Evolutionary conservation across 441 rosid species (phyloP).

Genomic region (Pelargonium myrrhifolium): DNA sequence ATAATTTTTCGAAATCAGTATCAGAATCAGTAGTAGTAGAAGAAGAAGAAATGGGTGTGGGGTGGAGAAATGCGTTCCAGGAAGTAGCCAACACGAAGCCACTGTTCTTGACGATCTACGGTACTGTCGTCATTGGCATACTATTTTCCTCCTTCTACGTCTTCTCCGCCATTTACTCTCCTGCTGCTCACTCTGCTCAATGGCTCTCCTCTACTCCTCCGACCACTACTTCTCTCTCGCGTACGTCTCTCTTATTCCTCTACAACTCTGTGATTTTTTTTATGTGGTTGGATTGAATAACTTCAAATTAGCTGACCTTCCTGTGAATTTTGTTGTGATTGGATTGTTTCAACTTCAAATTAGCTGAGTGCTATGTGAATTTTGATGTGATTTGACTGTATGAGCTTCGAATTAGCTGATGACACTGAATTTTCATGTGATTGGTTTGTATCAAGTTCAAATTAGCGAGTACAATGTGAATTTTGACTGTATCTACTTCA

Average conservation of each 20-base stretch:
- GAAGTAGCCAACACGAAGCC: constrained; percentile 68
- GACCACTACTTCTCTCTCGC: constrained; percentile 44
- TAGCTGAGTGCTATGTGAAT: too few species aligned
- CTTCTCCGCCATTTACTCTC: constrained; percentile 71
- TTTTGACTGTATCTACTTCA: too few species aligned
- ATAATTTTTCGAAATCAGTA: not conserved
- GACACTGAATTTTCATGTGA: too few species aligned
- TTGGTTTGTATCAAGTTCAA: too few species aligned
- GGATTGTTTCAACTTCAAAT: too few species aligned
- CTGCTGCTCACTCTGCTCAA: constrained; percentile 25
- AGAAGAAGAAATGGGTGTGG: constrained; percentile 27
- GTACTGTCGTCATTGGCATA: constrained; percentile 67
- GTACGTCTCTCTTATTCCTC: constrained; percentile 21
- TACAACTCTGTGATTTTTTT: too few species aligned
- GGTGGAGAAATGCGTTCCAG: constrained; percentile 69
- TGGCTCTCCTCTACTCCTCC: constrained; percentile 32
- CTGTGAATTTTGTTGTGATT: too few species aligned
- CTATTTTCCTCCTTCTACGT: constrained; percentile 73
- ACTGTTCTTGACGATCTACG: constrained; percentile 73
- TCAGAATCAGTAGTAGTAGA: not conserved
- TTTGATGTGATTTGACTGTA: too few species aligned
- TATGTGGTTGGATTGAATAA: not conserved
- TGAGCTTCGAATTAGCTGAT: too few species aligned
- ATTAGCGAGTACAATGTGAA: too few species aligned
- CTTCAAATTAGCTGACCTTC: too few species aligned